A percentile compares a stretch with the other conserved stretches of the same genome.
These are phyloP conservation scores for Leccinum ochraceum DNA, from an alignment of 768 basidiomycete genomes.

Conservation along the genomic window DNA sequence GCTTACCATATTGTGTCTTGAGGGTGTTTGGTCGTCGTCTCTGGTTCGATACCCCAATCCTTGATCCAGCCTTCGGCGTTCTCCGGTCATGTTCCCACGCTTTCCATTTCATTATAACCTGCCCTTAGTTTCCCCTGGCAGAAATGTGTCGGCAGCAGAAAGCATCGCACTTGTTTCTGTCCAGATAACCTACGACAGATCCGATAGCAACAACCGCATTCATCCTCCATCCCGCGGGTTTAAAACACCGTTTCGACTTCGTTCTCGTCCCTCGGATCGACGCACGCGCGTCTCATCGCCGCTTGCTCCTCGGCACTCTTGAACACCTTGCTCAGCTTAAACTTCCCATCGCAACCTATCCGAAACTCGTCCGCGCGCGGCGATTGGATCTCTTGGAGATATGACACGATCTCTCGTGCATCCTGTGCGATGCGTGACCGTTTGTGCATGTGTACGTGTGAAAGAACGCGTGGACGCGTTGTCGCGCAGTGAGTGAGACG, in stretches of 20 bases:
- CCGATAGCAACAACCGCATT: background rate
- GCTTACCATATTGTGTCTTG: conserved; percentile 36
- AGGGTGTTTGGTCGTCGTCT: conserved; percentile 20
- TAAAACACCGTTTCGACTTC: conserved; percentile 28
- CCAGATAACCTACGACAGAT: background rate
- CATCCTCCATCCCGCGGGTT: background rate
- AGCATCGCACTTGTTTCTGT: background rate
- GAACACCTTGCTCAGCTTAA: conserved; percentile 68
- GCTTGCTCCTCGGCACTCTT: conserved; percentile 53
- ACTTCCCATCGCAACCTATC: conserved; percentile 49
- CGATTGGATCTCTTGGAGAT: conserved; percentile 53
- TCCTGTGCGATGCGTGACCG: conserved; percentile 42
- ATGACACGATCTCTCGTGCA: conserved; percentile 47
- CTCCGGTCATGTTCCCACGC: conserved; percentile 26
- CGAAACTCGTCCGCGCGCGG: conserved; percentile 63
- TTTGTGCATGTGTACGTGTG: background rate
- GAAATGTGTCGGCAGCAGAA: background rate
- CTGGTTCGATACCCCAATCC: conserved; percentile 5
- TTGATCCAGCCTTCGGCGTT: conserved; percentile 18
- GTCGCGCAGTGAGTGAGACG: background rate
- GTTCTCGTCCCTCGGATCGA: conserved; percentile 22
- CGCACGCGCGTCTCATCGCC: conserved; percentile 33
- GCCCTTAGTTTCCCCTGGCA: conserved; percentile 24
- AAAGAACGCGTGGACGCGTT: background rate
- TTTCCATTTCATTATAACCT: conserved; percentile 11